Evolutionary conservation across 768 basidiomycete species (phyloP).

Genomic region (Hygrocybe coccinea): DNA sequence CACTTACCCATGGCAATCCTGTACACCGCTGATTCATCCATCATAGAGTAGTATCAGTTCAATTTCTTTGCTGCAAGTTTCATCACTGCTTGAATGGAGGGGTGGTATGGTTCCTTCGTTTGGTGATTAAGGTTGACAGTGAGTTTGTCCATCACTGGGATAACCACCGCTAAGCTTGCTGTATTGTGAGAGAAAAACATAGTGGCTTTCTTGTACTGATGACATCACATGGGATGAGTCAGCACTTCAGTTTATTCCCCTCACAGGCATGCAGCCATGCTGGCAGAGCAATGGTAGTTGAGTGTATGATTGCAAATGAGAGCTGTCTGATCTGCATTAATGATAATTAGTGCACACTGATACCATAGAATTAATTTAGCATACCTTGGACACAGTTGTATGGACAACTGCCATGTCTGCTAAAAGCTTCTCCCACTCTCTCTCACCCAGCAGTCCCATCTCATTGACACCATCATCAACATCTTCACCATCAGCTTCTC

Average conservation of each 20-base stretch:
- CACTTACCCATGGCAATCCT: slow-evolving; percentile 35
- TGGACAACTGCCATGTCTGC: too few species aligned
- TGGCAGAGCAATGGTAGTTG: slow-evolving; percentile 27
- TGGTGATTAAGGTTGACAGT: slow-evolving; percentile 14
- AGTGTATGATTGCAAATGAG: slow-evolving; percentile 25
- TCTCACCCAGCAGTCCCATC: too few species aligned
- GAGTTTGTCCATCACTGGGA: slow-evolving; percentile 32
- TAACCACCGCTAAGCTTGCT: slow-evolving; percentile 24
- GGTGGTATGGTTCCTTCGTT: not conserved
- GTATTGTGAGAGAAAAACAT: slow-evolving; percentile 4
- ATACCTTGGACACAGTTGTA: too few species aligned
- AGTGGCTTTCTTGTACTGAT: slow-evolving; percentile 7
- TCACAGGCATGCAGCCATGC: slow-evolving; percentile 20
- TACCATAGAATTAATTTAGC: too few species aligned
- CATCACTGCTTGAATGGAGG: slow-evolving; percentile 22
- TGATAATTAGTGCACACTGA: too few species aligned
- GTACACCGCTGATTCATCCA: slow-evolving; percentile 30
- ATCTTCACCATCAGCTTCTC: too few species aligned
- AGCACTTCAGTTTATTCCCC: not conserved
- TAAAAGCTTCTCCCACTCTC: too few species aligned
- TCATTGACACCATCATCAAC: too few species aligned
- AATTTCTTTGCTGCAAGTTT: slow-evolving; percentile 25
- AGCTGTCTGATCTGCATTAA: too few species aligned
- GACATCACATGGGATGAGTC: slow-evolving; percentile 31
- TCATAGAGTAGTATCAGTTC: slow-evolving; percentile 31